These are phyloP conservation scores for Oryza meridionalis DNA, from an alignment of 176 grass and related monocot species.

Conservation along the genomic window DNA sequence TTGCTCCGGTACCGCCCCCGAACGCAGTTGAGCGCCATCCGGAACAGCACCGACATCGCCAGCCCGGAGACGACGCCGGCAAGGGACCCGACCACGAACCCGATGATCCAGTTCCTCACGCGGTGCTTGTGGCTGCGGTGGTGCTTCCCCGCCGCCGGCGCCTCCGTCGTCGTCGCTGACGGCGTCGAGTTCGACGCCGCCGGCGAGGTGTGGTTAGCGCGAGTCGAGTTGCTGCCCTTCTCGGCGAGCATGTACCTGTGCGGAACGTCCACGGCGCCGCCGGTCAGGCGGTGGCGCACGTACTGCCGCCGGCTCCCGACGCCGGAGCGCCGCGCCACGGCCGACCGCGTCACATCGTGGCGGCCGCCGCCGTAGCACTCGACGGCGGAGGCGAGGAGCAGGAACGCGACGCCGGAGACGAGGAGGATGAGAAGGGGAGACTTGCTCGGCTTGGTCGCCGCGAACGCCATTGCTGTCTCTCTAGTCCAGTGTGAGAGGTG, in stretches of 20 bases:
- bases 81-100: conserved; percentile 57
- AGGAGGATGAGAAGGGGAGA: neutral
- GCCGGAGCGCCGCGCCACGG: conserved; percentile 20
- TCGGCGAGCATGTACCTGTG: conserved; percentile 55
- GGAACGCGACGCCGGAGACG: neutral
- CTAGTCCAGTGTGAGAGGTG: neutral
- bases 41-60: conserved; percentile 52
- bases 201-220: neutral
- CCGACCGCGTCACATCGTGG: conserved; percentile 7
- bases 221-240: conserved; percentile 11
- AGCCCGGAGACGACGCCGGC: conserved; percentile 55
- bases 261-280: neutral
- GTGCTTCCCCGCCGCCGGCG: neutral
- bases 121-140: conserved; percentile 41
- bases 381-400: conserved; percentile 11
- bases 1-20: conserved; percentile 52
- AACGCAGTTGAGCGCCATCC: conserved; percentile 57
- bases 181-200: conserved; percentile 3
- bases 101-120: conserved; percentile 64
- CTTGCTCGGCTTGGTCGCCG: neutral
- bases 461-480: conserved; percentile 25
- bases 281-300: conserved; percentile 27
- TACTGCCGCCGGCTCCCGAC: conserved; percentile 8
- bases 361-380: conserved; percentile 20
- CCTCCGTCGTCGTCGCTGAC: neutral